These are phyloP conservation scores for Selaginella tamariscina DNA, from an alignment of 75 land plant genomes.

Conservation along the genomic window DNA sequence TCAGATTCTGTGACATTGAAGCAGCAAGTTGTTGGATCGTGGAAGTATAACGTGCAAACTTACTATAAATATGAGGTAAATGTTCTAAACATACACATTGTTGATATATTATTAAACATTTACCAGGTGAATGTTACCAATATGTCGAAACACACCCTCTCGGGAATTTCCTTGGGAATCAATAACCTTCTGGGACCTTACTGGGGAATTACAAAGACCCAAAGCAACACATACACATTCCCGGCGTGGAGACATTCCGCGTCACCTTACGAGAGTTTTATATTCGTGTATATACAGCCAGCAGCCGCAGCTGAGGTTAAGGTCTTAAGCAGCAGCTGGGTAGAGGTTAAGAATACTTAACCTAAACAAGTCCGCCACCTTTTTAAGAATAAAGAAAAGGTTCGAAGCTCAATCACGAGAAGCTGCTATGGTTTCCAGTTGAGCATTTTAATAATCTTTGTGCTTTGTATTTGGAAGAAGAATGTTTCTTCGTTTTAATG, in stretches of 20 bases:
- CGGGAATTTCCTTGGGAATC: slow-evolving; percentile 34
- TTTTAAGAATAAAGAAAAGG: too few species aligned
- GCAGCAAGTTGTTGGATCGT: slow-evolving; percentile 48
- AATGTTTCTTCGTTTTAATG: background rate
- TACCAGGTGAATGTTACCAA: slow-evolving; percentile 49
- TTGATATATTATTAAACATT: too few species aligned
- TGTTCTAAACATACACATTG: slow-evolving; percentile 54
- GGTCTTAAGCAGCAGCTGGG: slow-evolving; percentile 41
- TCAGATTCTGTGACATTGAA: slow-evolving; percentile 20
- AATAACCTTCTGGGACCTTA: slow-evolving; percentile 59
- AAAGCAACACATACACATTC: slow-evolving; percentile 29
- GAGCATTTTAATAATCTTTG: background rate
- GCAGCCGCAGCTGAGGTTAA: slow-evolving; percentile 35
- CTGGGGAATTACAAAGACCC: slow-evolving; percentile 58
- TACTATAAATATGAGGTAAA: slow-evolving; percentile 57
- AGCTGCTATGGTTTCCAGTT: background rate
- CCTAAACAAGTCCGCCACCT: too few species aligned
- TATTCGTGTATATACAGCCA: slow-evolving; percentile 73
- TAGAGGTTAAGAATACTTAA: too few species aligned
- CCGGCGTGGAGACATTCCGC: slow-evolving; percentile 54
- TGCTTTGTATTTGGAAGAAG: background rate
- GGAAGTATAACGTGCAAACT: slow-evolving; percentile 40
- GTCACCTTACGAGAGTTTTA: slow-evolving; percentile 47
- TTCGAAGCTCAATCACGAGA: background rate
- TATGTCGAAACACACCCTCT: slow-evolving; percentile 41